phyloP scores from a whole-genome alignment of 306 rosid genomes.

The Casuarina equisetifolia region DNA sequence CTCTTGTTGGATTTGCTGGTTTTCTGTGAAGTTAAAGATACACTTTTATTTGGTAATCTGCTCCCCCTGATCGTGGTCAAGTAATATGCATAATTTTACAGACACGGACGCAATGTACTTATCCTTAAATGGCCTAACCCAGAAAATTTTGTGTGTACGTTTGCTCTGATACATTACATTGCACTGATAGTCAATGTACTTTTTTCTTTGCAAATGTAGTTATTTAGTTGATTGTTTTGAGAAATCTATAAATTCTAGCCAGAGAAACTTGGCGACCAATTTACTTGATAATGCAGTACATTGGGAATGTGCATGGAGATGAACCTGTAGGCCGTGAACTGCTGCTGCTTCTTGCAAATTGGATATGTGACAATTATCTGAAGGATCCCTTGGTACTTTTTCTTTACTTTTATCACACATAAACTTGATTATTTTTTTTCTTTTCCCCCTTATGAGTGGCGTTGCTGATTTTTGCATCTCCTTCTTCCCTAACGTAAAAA shows the following conservation, averaged over 20 bases:
- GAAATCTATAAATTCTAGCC: slow-evolving; percentile 15
- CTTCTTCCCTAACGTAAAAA: background rate
- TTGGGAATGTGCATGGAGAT: slow-evolving; percentile 96
- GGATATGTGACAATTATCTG: slow-evolving; percentile 87
- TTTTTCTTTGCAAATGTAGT: slow-evolving; percentile 7
- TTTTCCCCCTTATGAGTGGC: background rate
- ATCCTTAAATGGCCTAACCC: too few species aligned
- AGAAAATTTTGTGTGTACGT: too few species aligned
- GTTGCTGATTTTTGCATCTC: slow-evolving; percentile 5
- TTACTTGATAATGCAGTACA: slow-evolving; percentile 67
- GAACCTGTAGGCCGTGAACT: slow-evolving; percentile 96
- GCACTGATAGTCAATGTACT: background rate
- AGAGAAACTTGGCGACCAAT: slow-evolving; percentile 25
- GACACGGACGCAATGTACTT: too few species aligned
- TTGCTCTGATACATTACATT: background rate
- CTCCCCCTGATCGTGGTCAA: too few species aligned
- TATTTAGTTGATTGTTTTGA: slow-evolving; percentile 4
- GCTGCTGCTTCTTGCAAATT: slow-evolving; percentile 75
- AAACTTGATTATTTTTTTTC: background rate
- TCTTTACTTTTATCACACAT: slow-evolving; percentile 14
- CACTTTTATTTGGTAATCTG: too few species aligned
- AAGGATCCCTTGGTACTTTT: slow-evolving; percentile 78
- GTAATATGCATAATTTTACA: too few species aligned
- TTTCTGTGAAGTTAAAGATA: too few species aligned
- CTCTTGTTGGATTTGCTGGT: too few species aligned